phyloP scores from a whole-genome alignment of 1,139 yeast genomes.

The Pichia terricola region DNA sequence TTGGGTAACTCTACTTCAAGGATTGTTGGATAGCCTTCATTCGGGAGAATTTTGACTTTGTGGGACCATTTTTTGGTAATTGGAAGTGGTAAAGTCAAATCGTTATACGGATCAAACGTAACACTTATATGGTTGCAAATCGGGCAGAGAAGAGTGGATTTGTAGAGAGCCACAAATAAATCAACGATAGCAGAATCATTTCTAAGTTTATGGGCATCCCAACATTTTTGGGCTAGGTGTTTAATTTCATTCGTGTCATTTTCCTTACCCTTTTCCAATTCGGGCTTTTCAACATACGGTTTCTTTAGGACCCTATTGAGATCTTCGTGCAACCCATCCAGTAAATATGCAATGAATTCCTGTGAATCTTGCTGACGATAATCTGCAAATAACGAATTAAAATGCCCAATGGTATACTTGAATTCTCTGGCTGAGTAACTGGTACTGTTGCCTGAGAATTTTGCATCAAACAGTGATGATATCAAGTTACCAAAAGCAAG shows the following conservation, averaged over 20 bases:
- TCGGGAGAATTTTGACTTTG: constrained; percentile 53
- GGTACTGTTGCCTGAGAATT: constrained; percentile 18
- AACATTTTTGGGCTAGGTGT: constrained; percentile 61
- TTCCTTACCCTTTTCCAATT: constrained; percentile 51
- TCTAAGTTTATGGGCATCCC: constrained; percentile 72
- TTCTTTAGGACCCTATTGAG: constrained; percentile 71
- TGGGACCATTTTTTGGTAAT: constrained; percentile 67
- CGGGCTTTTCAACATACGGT: constrained; percentile 88
- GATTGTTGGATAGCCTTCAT: constrained; percentile 37
- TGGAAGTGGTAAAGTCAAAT: constrained; percentile 83
- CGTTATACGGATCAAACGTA: constrained; percentile 92
- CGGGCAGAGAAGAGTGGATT: constrained; percentile 85
- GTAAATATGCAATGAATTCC: constrained; percentile 79
- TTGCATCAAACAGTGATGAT: constrained; percentile 43
- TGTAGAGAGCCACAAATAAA: constrained; percentile 81
- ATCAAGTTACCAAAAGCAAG: constrained; percentile 59
- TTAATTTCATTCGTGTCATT: constrained; percentile 47
- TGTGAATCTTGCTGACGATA: constrained; percentile 94
- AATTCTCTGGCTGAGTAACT: constrained; percentile 64
- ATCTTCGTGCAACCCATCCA: constrained; percentile 93
- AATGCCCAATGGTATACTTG: constrained; percentile 70
- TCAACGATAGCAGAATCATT: constrained; percentile 83
- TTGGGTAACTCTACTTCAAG: constrained; percentile 67
- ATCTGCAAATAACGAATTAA: constrained; percentile 75
- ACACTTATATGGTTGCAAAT: constrained; percentile 70